phyloP scores from a whole-genome alignment of 768 basidiomycete species.

The Cystofilobasidium bisporidii region DNA sequence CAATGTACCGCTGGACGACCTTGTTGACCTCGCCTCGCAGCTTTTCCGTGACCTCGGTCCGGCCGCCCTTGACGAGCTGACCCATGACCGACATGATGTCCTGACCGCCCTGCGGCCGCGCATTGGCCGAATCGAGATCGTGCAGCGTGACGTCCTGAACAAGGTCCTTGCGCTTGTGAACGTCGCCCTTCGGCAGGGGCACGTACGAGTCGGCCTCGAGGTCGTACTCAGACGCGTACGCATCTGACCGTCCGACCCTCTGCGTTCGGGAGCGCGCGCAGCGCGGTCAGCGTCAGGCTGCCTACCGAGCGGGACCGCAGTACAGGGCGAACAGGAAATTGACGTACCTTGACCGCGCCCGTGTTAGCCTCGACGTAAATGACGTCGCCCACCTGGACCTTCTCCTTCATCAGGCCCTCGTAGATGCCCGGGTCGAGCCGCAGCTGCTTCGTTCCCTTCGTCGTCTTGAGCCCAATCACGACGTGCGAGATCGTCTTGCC shows the following conservation, averaged over 20 bases:
- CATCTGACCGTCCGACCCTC: slow-evolving; percentile 93
- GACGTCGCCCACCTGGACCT: slow-evolving; percentile 91
- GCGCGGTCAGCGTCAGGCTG: no score
- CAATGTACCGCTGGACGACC: slow-evolving; percentile 92
- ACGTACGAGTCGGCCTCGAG: slow-evolving; percentile 98
- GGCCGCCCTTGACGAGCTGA: slow-evolving; percentile 73
- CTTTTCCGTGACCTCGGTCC: slow-evolving; percentile 97
- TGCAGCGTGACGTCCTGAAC: slow-evolving; percentile 92
- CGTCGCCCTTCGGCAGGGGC: slow-evolving; percentile 89
- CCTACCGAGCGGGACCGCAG: no score
- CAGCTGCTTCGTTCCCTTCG: slow-evolving; percentile 85
- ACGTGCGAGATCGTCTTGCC: slow-evolving; percentile 99
- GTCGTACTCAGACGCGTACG: slow-evolving; percentile 94
- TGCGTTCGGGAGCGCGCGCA: slow-evolving; percentile 43
- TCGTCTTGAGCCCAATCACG: slow-evolving; percentile 88
- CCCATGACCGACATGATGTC: slow-evolving; percentile 98
- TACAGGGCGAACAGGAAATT: not conserved
- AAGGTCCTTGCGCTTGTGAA: slow-evolving; percentile 89
- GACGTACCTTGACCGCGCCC: slow-evolving; percentile 81
- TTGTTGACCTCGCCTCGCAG: slow-evolving; percentile 91
- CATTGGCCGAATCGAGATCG: slow-evolving; percentile 92
- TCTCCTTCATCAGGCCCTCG: slow-evolving; percentile 93
- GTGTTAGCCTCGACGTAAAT: slow-evolving; percentile 90
- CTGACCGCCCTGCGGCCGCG: slow-evolving; percentile 78
- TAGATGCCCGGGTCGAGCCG: slow-evolving; percentile 90